Conservation (phyloP, 2,329 filamentous ascomycete species). For the Pseudocercospora macadamiae region DNA sequence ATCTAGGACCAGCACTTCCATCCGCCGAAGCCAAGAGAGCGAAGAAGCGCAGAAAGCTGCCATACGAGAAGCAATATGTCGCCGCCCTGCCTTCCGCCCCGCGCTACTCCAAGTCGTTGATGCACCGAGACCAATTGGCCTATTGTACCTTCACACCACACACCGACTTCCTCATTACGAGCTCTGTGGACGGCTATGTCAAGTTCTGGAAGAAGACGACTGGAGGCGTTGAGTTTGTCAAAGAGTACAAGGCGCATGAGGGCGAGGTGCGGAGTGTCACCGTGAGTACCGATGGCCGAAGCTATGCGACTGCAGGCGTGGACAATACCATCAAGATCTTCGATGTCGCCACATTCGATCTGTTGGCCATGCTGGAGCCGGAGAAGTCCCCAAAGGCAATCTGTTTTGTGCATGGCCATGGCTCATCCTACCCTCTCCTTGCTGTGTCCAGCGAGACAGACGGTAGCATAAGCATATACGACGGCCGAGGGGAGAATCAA, state of each 20-base stretch:
- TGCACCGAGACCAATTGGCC: conserved; percentile 95
- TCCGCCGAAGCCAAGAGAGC: conserved; percentile 73
- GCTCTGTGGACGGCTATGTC: conserved; percentile 90
- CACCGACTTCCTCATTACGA: conserved; percentile 94
- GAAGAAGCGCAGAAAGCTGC: conserved; percentile 86
- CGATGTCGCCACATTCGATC: conserved; percentile 68
- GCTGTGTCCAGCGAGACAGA: conserved; percentile 78
- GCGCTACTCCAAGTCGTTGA: conserved; percentile 92
- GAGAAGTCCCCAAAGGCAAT: conserved; percentile 75
- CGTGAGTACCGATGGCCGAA: conserved; percentile 85
- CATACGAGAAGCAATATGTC: conserved; percentile 93
- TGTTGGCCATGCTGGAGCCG: conserved; percentile 79
- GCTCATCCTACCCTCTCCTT: conserved; percentile 82
- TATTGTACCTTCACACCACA: conserved; percentile 86
- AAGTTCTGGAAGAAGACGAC: conserved; percentile 98
- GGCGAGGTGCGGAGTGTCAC: conserved; percentile 83
- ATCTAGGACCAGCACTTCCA: conserved; percentile 90
- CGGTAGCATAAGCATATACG: conserved; percentile 78
- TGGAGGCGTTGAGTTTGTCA: conserved; percentile 93
- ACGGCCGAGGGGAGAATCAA: conserved; percentile 81
- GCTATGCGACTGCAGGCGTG: conserved; percentile 83
- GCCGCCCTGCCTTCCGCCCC: conserved; percentile 79
- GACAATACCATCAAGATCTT: conserved; percentile 81
- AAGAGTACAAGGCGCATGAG: conserved; percentile 90
- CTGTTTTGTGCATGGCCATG: conserved; percentile 89